Base-by-base conservation (phyloP, 2,329 filamentous ascomycete genomes). In the Talaromyces funiculosus region DNA sequence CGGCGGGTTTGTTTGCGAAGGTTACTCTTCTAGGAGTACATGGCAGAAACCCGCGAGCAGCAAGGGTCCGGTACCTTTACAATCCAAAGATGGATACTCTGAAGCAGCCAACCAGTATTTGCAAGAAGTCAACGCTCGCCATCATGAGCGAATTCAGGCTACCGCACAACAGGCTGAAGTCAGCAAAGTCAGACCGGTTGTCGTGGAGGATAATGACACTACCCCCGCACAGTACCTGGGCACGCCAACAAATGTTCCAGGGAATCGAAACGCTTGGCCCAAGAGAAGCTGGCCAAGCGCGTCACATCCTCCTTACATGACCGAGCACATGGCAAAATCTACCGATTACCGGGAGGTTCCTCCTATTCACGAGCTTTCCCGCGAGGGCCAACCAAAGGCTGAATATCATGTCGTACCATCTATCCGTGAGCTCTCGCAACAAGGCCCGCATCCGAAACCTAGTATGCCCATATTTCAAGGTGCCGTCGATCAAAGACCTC, bases 1-100 rank as follows among this genome's bases (percentile, higher is more conserved):
- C 63, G 93, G 94, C 47, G 90, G 90, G 16, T 97, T 97, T 73
- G 80, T 90, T 35, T 99, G 94, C 73, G 89, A 90, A 67, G 94
- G 94, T 56, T 99, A 99, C 75, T 89, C 89, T 59, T 87, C 89
- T 67, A 85, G 90, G 68, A 86, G 87, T 43, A 82, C 85, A 56
- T 94, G 90, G 87, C 85, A 88, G 64, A 95, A 93, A 75, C 86
- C 88, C 33, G 87, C 89, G 63, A 86, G 78, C 69, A 86, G 89
- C 66, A 84, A 86, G 67, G 77, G 81, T 55, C 84, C 87, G 54
- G 83, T 92, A 66, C 90, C 88, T 62, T 82, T 96, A 54, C 90
- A 95, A 75, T 92, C 91, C 20, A 96, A 95, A 75, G 90, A 92
- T 65, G 81, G 80, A 12, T 82, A 78, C 64, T 64, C 70, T 22